Base-by-base conservation (phyloP, 805 yeast species). In the Alloascoidea africana region DNA sequence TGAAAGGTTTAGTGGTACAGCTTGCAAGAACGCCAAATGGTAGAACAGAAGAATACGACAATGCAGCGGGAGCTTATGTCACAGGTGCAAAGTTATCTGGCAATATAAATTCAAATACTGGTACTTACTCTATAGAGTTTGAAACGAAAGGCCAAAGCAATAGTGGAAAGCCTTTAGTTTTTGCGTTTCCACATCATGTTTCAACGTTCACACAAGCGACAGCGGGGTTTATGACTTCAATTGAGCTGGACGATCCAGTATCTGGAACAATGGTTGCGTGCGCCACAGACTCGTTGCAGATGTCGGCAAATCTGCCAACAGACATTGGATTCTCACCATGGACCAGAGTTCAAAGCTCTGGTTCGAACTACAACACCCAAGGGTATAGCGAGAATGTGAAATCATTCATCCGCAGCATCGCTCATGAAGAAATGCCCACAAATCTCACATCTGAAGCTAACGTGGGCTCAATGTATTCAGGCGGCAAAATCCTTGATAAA, bases 401-500 rank as follows among this genome's bases (percentile, higher is more conserved):
- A 81, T 23, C 54, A 59, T 6, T 46, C 52, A 15, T 69, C 70
- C 1, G 79, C 82, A 2, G 50, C 47, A n/a, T 42, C 53, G 3
- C 89, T 81, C 46, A 65, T 42, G 45, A 48, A 17, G 76, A 54
- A 69, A 5, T 48, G 63, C 18, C 70, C 63, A 38, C 82, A 78
- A 43, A 66, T 79, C 27, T 57, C 58, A 3, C 67, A 65, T 14
- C 69, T 8, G 53, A 66, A 54, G 67, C 79, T 14, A 60, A 79
- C 48, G 60, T 77, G 6, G 84, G 84, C 43, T 84, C 96, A 1
- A 87, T 87, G 82, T 89, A 89, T 58, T 75, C 83, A 15, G 70
- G 94, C 2, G 98, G 97, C 8, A 89, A 91, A 54, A 67, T 75
- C 17, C 60, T 87, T 36, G 95, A 86, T 46, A 91, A 87, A 58